Base-by-base conservation (phyloP, 768 basidiomycete genomes). In the Boletus reticulatus region DNA sequence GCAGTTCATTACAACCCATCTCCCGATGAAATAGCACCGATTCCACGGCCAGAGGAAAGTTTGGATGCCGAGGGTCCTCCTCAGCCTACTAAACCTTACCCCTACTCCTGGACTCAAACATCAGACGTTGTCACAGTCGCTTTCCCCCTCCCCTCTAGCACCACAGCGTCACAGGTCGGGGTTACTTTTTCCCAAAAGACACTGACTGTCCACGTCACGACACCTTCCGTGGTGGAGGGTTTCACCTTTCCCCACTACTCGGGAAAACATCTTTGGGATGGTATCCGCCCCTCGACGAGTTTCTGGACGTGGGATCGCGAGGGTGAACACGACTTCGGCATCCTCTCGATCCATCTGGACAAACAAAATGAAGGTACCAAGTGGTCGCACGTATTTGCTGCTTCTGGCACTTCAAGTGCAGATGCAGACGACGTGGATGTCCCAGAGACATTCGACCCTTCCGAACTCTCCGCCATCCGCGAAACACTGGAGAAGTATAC, bases 21-120 rank as follows among this genome's bases (percentile, higher is more conserved):
- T 6, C 63, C 78, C 0, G 85, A 87, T 43, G 91, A 92, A 62
- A 71, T 87, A 2, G 84, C 80, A 0, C 83, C 88, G 6, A 84
- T 90, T 46, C 88, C 92, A 17, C 81, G 84, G 46, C 66, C 73
- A 8, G 78, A 75, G 56, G 88, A 88, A 68, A 77, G 75, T 56
- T 68, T 87, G 43, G 83, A 86, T 57, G 60, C 45, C 24, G 61
- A 63, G 14, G 60, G 67, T 6, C 60, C 65, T 41, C 53, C 63
- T 7, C 66, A 71, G 19, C 74, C 74, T 2, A 67, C 71, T 11
- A 85, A 79, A 59, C 89, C 88, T 4, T 83, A 84, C 27, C 89
- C 94, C 0, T 98, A 94, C 71, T 92, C 92, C 2, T 99, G 96
- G 96, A 91, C 85, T 0, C 96, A 99, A 66, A 85, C 88, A 5